Base-by-base conservation (phyloP, 768 basidiomycete species). In the Termitomyces sp. region DNA sequence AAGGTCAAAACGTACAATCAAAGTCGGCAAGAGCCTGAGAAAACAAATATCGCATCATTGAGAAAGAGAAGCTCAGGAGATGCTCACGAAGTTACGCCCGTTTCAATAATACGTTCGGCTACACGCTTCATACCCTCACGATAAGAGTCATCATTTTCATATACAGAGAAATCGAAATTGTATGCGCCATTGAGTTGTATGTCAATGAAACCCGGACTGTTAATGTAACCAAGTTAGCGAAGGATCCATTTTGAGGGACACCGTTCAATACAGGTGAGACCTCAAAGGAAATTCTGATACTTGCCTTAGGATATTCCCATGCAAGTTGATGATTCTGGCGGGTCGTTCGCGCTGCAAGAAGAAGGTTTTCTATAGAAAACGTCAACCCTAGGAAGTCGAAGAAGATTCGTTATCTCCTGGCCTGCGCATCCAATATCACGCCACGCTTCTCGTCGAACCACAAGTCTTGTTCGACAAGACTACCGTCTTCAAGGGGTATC, bases 141-240 rank as follows among this genome's bases (percentile, higher is more conserved):
- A 72, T 95, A 95, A 6, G 74, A 75, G 40, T 84, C 78, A 55
- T 90, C 88, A 67, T 87, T 79, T 38, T 89, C 85, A 64, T 88
- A 91, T 18, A 93, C 82, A 13, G 91, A 93, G 67, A 94, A 93
- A 70, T 93, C 91, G 67, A 93, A 90, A 33, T 87, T 86, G 69
- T 91, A 94, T 5, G 86, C 93, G 38, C 94, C 94, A 63, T 96
- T 95, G 61, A 96, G 87, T 67, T 96, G 94, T 18, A 89, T 84
- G 72, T 95, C 94, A 52, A 95, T 80, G 66, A 88, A 82, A 14
- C 93, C 93, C 2, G 93, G 93, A 69, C 91, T 93, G 63, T 41
- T 16, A 18, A 33, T 9, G 38, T 6, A 26, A 5, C 0, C 35
- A 5, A 10, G 20, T 55, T 10, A 60, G 49, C 32, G 9, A 53